Base-by-base conservation (phyloP, 441 rosid genomes). In the Gossypium lobatum region DNA sequence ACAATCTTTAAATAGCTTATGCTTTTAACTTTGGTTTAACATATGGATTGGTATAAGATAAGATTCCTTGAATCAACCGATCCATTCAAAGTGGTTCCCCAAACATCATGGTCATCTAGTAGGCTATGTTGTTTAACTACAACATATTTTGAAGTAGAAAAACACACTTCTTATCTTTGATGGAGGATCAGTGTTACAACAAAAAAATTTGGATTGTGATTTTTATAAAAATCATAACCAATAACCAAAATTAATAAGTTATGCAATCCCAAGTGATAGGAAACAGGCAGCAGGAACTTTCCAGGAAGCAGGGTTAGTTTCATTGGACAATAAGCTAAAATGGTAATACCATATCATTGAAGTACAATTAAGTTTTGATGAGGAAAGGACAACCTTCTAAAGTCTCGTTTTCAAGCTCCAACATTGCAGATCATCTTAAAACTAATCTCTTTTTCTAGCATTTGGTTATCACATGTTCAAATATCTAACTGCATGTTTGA, bases 281-380 rank as follows among this genome's bases (percentile, higher is more conserved):
- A 62, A 34, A 62, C 20, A 34, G 48, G 9, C 14, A 34, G 67
- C 45, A 28, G 67, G 67, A 62, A 62, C 46, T 34, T 62, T 62
- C 67, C 25, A 16, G 67, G 67, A 62, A 62, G 67, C 20, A 60
- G 23, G 37, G 64, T 54, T 59, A 25, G 64, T 37, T 26, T 60
- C 64, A 14, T 60, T 60, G 14, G 8, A 26, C 8, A 23, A 58
- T 58, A 58, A 58, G 7, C 39, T 60, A 26, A 25, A 14, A 25
- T 28, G 34, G 34, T 28, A 3, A 28, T 28, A 25, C 1, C 11
- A 7, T 8, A 7, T 31, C 48, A 31, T 31, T 61, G 45, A 61
- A 4, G 7, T 59, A 4, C 37, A 59, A 61, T 42, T 31, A 31
- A 31, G 28, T 26, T 26, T 28, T 28, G 17, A n/a, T 28, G 45